phyloP scores from a whole-genome alignment of 179 eudicot species.

The Camellia oleifera region DNA sequence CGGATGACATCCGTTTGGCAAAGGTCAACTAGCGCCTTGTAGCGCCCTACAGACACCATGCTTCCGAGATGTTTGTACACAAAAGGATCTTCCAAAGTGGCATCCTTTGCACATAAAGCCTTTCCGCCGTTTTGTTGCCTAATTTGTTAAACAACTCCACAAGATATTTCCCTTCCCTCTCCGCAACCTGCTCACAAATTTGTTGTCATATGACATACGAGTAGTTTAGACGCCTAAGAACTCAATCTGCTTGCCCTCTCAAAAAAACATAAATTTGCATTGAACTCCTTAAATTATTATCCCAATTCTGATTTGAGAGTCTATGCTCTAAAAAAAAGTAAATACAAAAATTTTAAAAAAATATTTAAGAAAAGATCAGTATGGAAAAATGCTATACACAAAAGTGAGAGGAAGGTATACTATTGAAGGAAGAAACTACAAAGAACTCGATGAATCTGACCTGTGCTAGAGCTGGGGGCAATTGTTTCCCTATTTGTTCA shows the following conservation, averaged over 20 bases:
- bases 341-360: too few relatives aligned
- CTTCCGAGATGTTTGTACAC: slow-evolving; percentile 86
- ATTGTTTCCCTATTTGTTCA: slow-evolving; percentile 64
- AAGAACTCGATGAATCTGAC: slow-evolving; percentile 25
- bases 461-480: slow-evolving; percentile 95
- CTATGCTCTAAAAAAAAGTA: too few relatives aligned
- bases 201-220: too few relatives aligned
- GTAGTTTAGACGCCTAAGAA: neutral
- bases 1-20: slow-evolving; percentile 30
- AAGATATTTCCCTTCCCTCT: slow-evolving; percentile 79
- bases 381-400: neutral
- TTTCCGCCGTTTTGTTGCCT: slow-evolving; percentile 64
- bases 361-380: too few relatives aligned
- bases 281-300: too few relatives aligned
- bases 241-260: too few relatives aligned
- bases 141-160: slow-evolving; percentile 54
- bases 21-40: slow-evolving; percentile 85
- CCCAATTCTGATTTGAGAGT: too few relatives aligned
- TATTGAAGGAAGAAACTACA: neutral
- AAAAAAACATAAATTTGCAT: too few relatives aligned
- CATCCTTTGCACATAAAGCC: slow-evolving; percentile 51
- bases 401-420: neutral
- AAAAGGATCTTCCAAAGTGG: slow-evolving; percentile 65
- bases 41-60: slow-evolving; percentile 96
- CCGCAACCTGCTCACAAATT: slow-evolving; percentile 61